These are phyloP conservation scores for Colletotrichum tofieldiae DNA, from an alignment of 2,329 filamentous ascomycete genomes.

Conservation along the genomic window DNA sequence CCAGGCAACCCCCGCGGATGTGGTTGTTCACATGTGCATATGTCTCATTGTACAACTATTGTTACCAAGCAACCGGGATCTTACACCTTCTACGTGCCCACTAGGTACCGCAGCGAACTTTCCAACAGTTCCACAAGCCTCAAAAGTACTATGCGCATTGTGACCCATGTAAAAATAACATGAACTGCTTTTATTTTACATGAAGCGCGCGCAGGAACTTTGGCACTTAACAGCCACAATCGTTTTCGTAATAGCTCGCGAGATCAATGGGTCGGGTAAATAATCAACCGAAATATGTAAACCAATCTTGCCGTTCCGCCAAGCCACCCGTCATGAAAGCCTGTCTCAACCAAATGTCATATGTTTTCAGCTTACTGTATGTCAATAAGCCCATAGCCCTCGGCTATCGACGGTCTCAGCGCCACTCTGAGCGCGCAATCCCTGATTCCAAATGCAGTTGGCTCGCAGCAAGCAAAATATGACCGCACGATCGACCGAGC, in stretches of 20 bases:
- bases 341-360: constrained; percentile 2
- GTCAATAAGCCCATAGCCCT: neutral
- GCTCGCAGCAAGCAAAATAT: neutral
- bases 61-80: neutral
- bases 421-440: neutral
- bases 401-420: constrained; percentile 12
- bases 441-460: neutral
- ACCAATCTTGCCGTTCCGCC: constrained; percentile 18
- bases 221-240: no score
- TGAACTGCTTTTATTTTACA: neutral
- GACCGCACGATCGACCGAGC: no score
- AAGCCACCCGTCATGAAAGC: constrained; percentile 16
- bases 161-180: neutral
- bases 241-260: no score
- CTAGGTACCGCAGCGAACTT: neutral
- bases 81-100: neutral
- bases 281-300: constrained; percentile 5
- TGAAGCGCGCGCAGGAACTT: neutral
- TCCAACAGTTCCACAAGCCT: neutral
- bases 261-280: neutral
- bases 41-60: neutral
- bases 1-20: neutral
- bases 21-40: neutral
- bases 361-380: neutral
- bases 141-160: neutral